Evolutionary conservation across 1,284 basidiomycete genomes (phyloP).

Genomic region (Ceratobasidium sp.): DNA sequence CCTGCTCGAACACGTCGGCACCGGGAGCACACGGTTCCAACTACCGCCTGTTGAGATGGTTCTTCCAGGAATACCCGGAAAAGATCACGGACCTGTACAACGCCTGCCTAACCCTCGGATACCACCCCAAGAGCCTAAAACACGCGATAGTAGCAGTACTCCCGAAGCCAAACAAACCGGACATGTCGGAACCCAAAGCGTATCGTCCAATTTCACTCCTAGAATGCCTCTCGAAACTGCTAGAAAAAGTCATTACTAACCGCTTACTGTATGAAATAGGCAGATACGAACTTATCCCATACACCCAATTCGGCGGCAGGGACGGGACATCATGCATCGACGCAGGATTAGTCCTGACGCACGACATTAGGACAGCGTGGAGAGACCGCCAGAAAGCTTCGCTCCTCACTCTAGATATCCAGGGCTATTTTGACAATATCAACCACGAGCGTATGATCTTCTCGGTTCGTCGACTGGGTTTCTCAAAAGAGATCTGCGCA

Average conservation of each 20-base stretch:
- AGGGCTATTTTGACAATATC: slow-evolving; percentile 52
- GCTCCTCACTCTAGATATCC: slow-evolving; percentile 51
- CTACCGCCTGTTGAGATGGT: slow-evolving; percentile 23
- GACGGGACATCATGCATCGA: slow-evolving; percentile 19
- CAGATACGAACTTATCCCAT: slow-evolving; percentile 49
- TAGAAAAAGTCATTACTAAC: slow-evolving; percentile 51
- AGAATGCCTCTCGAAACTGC: slow-evolving; percentile 54
- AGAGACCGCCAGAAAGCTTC: slow-evolving; percentile 48
- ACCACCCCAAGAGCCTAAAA: slow-evolving; percentile 32
- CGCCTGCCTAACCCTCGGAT: slow-evolving; percentile 13
- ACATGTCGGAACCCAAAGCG: slow-evolving; percentile 55
- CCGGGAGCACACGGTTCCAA: slow-evolving; percentile 18
- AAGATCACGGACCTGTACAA: slow-evolving; percentile 15
- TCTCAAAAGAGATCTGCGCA: slow-evolving; percentile 30
- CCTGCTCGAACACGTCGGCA: slow-evolving; percentile 15
- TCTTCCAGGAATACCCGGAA: not conserved
- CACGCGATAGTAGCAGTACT: slow-evolving; percentile 54
- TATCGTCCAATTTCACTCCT: slow-evolving; percentile 59
- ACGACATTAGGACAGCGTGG: slow-evolving; percentile 51
- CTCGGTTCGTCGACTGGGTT: slow-evolving; percentile 23
- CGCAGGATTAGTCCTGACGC: slow-evolving; percentile 44
- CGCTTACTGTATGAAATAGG: slow-evolving; percentile 49
- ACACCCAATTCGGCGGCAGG: slow-evolving; percentile 54
- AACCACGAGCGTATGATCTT: slow-evolving; percentile 48
- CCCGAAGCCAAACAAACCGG: slow-evolving; percentile 55